Percentiles rank a stretch among this genome's conserved stretches.
phyloP scores from a whole-genome alignment of 495 filamentous ascomycete genomes.

The Lophium mytilinum region DNA sequence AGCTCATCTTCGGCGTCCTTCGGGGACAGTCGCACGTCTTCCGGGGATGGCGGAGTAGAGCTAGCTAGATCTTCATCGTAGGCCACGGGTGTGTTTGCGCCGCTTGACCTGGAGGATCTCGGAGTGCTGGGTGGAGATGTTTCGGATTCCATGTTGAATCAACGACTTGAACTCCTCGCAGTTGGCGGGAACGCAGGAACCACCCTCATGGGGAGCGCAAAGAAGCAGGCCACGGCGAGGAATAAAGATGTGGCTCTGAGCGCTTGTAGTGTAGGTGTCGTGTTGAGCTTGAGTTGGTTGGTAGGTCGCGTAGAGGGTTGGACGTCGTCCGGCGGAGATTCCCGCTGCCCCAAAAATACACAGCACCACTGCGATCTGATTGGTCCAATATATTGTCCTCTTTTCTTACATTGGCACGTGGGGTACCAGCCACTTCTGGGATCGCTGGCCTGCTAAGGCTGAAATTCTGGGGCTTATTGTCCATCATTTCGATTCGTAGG shows the following conservation, averaged over 20 bases:
- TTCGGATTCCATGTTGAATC: slow-evolving; percentile 23
- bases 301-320: too few species aligned
- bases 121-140: slow-evolving; percentile 16
- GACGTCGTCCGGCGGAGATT: too few species aligned
- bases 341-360: too few species aligned
- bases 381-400: too few species aligned
- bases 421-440: too few species aligned
- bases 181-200: slow-evolving; percentile 15
- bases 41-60: slow-evolving; percentile 3
- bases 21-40: background rate
- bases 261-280: background rate
- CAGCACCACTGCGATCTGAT: too few species aligned
- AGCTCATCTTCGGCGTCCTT: background rate
- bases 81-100: slow-evolving; percentile 10
- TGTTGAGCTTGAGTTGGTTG: too few species aligned
- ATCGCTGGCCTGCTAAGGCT: too few species aligned
- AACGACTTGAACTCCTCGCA: slow-evolving; percentile 22
- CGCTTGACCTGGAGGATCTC: background rate
- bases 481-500: too few species aligned
- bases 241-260: background rate
- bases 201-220: slow-evolving; percentile 11
- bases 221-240: background rate
- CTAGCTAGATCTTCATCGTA: slow-evolving; percentile 7
- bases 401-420: too few species aligned
- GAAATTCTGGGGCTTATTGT: too few species aligned